These are phyloP conservation scores for Boletellus deceptivus DNA, from an alignment of 1,284 basidiomycete genomes.

Conservation along the genomic window DNA sequence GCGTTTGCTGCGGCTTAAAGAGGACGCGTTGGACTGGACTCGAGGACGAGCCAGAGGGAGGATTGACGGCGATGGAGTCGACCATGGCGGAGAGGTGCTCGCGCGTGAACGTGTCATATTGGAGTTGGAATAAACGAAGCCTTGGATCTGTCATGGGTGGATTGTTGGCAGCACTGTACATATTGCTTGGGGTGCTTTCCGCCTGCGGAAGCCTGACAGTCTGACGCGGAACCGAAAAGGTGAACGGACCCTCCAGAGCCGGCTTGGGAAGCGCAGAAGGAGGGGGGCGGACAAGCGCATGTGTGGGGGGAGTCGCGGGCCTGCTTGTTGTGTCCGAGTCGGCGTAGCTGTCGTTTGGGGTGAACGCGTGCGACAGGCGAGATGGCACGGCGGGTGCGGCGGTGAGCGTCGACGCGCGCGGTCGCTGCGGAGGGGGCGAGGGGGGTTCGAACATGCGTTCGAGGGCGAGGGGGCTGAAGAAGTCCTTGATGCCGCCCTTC, in stretches of 20 bases:
- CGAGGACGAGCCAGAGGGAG: conserved; percentile 56
- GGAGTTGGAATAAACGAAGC: conserved; percentile 84
- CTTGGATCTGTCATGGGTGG: conserved; percentile 64
- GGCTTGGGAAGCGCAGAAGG: conserved; percentile 26
- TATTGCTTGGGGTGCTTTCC: conserved; percentile 55
- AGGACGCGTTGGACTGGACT: conserved; percentile 41
- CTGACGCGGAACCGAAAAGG: conserved; percentile 62
- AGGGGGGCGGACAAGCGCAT: conserved; percentile 17
- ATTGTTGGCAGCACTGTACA: conserved; percentile 28
- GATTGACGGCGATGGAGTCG: conserved; percentile 82
- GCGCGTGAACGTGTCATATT: conserved; percentile 91
- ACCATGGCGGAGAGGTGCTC: conserved; percentile 90
- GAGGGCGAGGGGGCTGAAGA: conserved; percentile 81
- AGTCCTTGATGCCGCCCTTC: conserved; percentile 68
- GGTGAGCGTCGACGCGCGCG: conserved; percentile 23
- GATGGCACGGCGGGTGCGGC: conserved; percentile 36
- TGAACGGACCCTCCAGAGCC: conserved; percentile 63
- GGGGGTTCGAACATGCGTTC: conserved; percentile 92
- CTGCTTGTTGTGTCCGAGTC: conserved; percentile 23
- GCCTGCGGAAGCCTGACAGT: conserved; percentile 41
- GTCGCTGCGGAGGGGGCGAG: conserved; percentile 53
- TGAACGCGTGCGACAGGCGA: conserved; percentile 35
- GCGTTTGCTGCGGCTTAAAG: conserved; percentile 44
- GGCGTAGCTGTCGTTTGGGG: conserved; percentile 28
- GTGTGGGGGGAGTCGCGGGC: conserved; percentile 18